Evolutionary conservation across 2,329 filamentous ascomycete genomes (phyloP), one percentile per base, ranked within the genome.

Genomic region (Ceratocystis cacaofunesta): DNA sequence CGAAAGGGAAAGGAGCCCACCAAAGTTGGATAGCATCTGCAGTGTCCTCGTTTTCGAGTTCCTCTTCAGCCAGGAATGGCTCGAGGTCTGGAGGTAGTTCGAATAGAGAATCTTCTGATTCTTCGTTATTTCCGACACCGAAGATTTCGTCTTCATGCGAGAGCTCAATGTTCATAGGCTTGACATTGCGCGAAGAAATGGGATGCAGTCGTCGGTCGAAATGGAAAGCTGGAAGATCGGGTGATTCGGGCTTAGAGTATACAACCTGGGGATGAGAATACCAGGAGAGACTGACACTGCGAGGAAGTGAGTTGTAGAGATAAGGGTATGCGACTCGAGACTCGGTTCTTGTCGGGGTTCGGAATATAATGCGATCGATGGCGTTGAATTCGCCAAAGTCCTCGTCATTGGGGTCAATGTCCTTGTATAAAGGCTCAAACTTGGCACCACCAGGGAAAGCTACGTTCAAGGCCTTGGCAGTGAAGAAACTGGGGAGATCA

Each of bases 301-400:
- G 83, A 1, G 94, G 95, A 5, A 99, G 81, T 19, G 92, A 96
- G 74, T 99, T 99, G 78, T 99, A 99, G 5, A 99, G 80, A 74
- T 88, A 96, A 0, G 94, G 94, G 74, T 90, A 97, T 0, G 91
- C 91, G 55, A 99, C 94, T 58, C 92, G 86, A 72, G 95, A 96
- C 76, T 99, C 94, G 7, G 92, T 99, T 70, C 92, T 86, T 69
- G 97, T 95, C 0, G 92, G 92, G 60, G 89, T 87, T 69, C 94
- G 88, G 81, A 99, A 99, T 70, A 99, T 99, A 76, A 99, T 99
- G 70, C 95, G 90, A 72, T 99, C 94, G 71, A 99, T 99, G 43
- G 94, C 94, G 73, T 99, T 99, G 81, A 99, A 99, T 76, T 99
- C 94, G 76, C 94, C 94, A 76, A 99, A 99, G 73, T 99, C 94